Conservation (phyloP, 2,329 filamentous ascomycete genomes). For the Penicillium decumbens region DNA sequence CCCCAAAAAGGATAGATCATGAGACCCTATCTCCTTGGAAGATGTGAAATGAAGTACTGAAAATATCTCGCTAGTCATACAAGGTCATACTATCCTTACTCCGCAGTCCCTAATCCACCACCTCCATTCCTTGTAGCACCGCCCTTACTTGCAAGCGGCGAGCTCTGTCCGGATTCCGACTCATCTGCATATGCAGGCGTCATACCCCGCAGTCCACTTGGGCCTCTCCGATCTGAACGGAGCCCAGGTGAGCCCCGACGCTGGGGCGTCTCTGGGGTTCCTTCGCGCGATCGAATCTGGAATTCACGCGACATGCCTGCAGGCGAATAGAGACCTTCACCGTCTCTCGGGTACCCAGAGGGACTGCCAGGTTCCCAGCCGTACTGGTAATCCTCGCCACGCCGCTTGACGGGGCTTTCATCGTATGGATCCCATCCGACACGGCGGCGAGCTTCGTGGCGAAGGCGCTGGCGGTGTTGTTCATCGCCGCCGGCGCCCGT, state of each 20-base stretch:
- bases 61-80: conserved; percentile 1
- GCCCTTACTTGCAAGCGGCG: conserved; percentile 35
- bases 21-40: background rate
- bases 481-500: conserved; percentile 62
- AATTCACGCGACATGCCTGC: conserved; percentile 23
- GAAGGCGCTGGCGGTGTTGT: conserved; percentile 55
- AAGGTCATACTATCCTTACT: conserved; percentile 3
- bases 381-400: conserved; percentile 63
- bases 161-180: conserved; percentile 19
- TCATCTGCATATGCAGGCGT: conserved; percentile 21
- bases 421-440: conserved; percentile 70
- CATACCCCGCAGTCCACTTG: conserved; percentile 22
- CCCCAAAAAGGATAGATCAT: background rate
- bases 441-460: conserved; percentile 56
- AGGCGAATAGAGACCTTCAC: conserved; percentile 28
- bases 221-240: conserved; percentile 16
- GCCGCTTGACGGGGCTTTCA: conserved; percentile 62
- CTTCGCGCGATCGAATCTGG: conserved; percentile 31
- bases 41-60: no score
- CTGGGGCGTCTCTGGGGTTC: conserved; percentile 30
- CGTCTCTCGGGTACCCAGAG: conserved; percentile 22
- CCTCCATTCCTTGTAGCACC: conserved; percentile 28
- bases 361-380: conserved; percentile 29
- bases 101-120: conserved; percentile 27
- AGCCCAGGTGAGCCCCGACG: conserved; percentile 21